Base-by-base conservation (phyloP, 164 flowering plant species). In the Cinnamomum chago region DNA sequence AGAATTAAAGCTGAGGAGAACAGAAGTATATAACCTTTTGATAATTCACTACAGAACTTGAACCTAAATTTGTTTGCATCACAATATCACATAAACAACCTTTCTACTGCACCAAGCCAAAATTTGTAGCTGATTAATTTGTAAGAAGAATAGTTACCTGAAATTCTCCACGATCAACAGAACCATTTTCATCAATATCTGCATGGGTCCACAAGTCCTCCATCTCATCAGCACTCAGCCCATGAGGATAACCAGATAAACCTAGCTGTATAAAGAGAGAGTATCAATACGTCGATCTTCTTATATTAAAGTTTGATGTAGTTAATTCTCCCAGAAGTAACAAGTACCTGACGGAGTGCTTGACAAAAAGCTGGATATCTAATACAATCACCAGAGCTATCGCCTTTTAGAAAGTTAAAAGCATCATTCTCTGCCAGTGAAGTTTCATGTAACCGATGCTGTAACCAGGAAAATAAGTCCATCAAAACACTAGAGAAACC, bases 181-280 rank as follows among this genome's bases (percentile, higher is more conserved):
- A 72, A 11, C 94, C 93, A 77, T 90, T 83, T 75, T 91, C 91
- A 82, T 92, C 92, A 28, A 76, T 78, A 74, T 92, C 98, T 20
- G 90, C 92, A 79, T 90, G 94, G 68, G 58, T 78, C 99, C 99
- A 95, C 81, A 95, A 78, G 60, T 92, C 99, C 75, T 84, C 81
- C 20, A 78, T 84, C 84, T 90, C 99, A 78, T 91, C 89, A 58
- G 13, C 69, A 72, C 84, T 84, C 20, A 95, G 91, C 25, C 97
- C 97, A 80, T 90, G 72, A 70, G 82, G 70, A 76, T 88, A 90
- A 72, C 94, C 98, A 25, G 84, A 85, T 76, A 95, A 78, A 70
- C 88, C 88, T 60, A 95, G 87, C 99, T 95, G 93, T 20, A 82
- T 23, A 40, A 67, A 10, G 20, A 75, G 58, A 72, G 22, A 76